Evolutionary conservation across 2,329 filamentous ascomycete species (phyloP).

Genomic region (Bipolaris zeicola): DNA sequence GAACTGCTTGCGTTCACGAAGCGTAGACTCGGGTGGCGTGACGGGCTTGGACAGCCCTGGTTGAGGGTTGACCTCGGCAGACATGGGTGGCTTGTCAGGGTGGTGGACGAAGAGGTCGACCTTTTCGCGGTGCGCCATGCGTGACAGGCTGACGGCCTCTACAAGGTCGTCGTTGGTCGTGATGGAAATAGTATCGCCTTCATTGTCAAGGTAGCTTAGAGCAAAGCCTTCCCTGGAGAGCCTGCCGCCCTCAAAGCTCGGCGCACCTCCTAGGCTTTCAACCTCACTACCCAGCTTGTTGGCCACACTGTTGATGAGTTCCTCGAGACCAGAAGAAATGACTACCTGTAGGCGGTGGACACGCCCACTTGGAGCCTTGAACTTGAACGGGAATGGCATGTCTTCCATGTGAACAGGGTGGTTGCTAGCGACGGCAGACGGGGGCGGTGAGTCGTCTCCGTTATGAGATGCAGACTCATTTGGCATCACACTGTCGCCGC

Average conservation of each 20-base stretch:
- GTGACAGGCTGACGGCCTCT: slow-evolving; percentile 85
- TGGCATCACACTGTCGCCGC: slow-evolving; percentile 84
- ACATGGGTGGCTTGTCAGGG: slow-evolving; percentile 83
- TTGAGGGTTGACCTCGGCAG: slow-evolving; percentile 65
- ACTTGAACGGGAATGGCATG: slow-evolving; percentile 93
- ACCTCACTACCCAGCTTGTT: slow-evolving; percentile 85
- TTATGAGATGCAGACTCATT: slow-evolving; percentile 94
- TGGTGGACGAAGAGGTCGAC: slow-evolving; percentile 97
- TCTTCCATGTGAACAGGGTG: slow-evolving; percentile 64
- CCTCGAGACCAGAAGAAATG: slow-evolving; percentile 77
- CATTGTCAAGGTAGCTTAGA: slow-evolving; percentile 93
- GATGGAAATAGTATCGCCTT: slow-evolving; percentile 95
- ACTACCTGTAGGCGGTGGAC: slow-evolving; percentile 90
- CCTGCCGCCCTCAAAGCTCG: slow-evolving; percentile 77
- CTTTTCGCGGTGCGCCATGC: slow-evolving; percentile 80
- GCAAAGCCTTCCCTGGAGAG: slow-evolving; percentile 81
- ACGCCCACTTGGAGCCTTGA: slow-evolving; percentile 94
- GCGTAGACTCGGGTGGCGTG: slow-evolving; percentile 60
- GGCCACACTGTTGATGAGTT: slow-evolving; percentile 77
- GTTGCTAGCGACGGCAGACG: slow-evolving; percentile 66
- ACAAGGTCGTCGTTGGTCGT: slow-evolving; percentile 92
- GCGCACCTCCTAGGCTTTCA: slow-evolving; percentile 80
- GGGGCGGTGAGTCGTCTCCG: slow-evolving; percentile 75
- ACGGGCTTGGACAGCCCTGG: slow-evolving; percentile 57
- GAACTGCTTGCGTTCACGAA: slow-evolving; percentile 55